phyloP scores from a whole-genome alignment of 305 asterid genomes.

The Fraxinus angustifolia region DNA sequence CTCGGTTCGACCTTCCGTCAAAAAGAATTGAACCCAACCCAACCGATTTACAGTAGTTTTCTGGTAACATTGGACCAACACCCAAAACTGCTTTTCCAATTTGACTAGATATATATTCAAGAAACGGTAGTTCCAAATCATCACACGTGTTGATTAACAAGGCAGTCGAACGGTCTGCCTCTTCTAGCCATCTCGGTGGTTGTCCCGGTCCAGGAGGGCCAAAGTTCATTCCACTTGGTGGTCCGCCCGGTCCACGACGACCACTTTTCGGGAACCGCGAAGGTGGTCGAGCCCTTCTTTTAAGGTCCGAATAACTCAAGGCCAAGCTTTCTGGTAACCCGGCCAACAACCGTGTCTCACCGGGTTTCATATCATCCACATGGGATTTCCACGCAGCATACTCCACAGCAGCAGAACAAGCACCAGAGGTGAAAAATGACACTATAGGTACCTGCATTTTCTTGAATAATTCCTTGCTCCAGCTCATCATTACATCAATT shows the following conservation, averaged over 20 bases:
- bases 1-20: constrained; percentile 41
- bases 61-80: constrained; percentile 55
- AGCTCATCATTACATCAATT: constrained; percentile 66
- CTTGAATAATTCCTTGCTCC: constrained; percentile 46
- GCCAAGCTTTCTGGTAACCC: constrained; percentile 51
- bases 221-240: constrained; percentile 22
- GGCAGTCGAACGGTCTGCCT: constrained; percentile 43
- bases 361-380: constrained; percentile 34
- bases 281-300: constrained; percentile 10
- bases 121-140: constrained; percentile 43
- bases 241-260: constrained; percentile 9
- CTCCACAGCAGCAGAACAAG: constrained; percentile 58
- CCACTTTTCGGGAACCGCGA: background rate
- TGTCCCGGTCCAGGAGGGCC: constrained; percentile 38
- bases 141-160: constrained; percentile 48
- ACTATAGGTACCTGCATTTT: constrained; percentile 39
- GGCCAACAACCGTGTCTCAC: constrained; percentile 35
- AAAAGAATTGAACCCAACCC: constrained; percentile 26
- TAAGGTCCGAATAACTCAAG: constrained; percentile 36
- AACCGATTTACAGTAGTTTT: constrained; percentile 42
- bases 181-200: constrained; percentile 50
- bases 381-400: constrained; percentile 52
- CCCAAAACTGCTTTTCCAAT: constrained; percentile 38
- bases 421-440: constrained; percentile 55
- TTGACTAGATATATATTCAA: constrained; percentile 30